These are phyloP conservation scores for Priceomyces castillae DNA, from an alignment of 805 yeast genomes.

Conservation along the genomic window DNA sequence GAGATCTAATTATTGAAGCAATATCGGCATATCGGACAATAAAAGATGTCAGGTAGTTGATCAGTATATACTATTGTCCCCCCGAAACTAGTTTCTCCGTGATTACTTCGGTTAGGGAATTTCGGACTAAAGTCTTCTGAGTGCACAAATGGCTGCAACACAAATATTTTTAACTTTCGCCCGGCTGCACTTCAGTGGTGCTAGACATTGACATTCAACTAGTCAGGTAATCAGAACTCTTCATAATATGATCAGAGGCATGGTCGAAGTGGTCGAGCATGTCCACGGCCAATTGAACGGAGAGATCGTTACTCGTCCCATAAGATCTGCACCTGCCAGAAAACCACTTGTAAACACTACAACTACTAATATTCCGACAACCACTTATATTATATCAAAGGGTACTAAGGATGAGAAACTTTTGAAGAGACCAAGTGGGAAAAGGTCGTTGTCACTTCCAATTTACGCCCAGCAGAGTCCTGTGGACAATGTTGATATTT, in stretches of 20 bases:
- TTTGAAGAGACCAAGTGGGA: not conserved
- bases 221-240: not conserved
- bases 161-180: constrained; percentile 8
- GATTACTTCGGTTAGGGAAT: too few relatives aligned
- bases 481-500: not conserved
- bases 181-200: not conserved
- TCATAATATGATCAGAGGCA: not conserved
- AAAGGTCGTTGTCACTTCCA: not conserved
- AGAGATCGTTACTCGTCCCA: not conserved
- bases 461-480: not conserved
- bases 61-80: too few relatives aligned
- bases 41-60: too few relatives aligned
- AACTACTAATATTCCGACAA: not conserved
- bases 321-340: constrained; percentile 2
- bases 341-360: not conserved
- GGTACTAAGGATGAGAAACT: not conserved
- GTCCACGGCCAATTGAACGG: not conserved
- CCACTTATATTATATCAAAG: too few relatives aligned
- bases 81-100: too few relatives aligned
- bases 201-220: too few relatives aligned
- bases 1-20: too few relatives aligned
- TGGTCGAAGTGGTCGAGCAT: not conserved
- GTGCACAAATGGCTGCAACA: constrained; percentile 17
- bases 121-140: not conserved
- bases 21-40: too few relatives aligned